Evolutionary conservation across 2,329 filamentous ascomycete genomes (phyloP).

Genomic region (Curvularia hawaiiensis): DNA sequence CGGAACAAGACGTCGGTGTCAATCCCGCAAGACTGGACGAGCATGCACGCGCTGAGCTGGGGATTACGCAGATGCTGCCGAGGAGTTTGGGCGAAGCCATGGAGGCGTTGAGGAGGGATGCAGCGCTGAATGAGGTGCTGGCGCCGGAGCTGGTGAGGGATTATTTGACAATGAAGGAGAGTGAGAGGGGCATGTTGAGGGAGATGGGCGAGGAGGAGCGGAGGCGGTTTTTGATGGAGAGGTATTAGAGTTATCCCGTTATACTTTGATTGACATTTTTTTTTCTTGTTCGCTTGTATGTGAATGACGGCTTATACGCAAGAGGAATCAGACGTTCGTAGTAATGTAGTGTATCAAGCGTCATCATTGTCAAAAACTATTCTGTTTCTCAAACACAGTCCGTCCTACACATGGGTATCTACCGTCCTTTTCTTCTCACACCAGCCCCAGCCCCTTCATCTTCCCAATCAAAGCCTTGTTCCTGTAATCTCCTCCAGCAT

Average conservation of each 20-base stretch:
- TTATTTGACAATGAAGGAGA: conserved; percentile 64
- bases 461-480: conserved; percentile 34
- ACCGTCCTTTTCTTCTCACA: conserved; percentile 15
- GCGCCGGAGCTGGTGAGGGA: conserved; percentile 58
- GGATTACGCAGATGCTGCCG: conserved; percentile 62
- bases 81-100: conserved; percentile 61
- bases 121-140: conserved; percentile 54
- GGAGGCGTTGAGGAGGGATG: conserved; percentile 56
- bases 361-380: neutral
- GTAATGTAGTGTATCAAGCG: neutral
- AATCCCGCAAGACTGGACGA: conserved; percentile 34
- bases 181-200: conserved; percentile 59
- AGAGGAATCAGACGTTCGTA: neutral
- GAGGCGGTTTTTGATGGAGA: conserved; percentile 66
- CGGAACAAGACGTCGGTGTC: conserved; percentile 61
- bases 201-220: conserved; percentile 56
- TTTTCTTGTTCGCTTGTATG: neutral
- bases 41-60: conserved; percentile 55
- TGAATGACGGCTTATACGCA: neutral
- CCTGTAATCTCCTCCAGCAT: conserved; percentile 23
- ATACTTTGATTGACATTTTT: neutral
- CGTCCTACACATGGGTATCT: neutral
- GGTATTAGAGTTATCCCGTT: conserved; percentile 57
- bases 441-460: conserved; percentile 38
- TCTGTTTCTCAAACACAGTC: neutral